Base-by-base conservation (phyloP, 2,329 filamentous ascomycete species). In the Leptodontidium sp. region DNA sequence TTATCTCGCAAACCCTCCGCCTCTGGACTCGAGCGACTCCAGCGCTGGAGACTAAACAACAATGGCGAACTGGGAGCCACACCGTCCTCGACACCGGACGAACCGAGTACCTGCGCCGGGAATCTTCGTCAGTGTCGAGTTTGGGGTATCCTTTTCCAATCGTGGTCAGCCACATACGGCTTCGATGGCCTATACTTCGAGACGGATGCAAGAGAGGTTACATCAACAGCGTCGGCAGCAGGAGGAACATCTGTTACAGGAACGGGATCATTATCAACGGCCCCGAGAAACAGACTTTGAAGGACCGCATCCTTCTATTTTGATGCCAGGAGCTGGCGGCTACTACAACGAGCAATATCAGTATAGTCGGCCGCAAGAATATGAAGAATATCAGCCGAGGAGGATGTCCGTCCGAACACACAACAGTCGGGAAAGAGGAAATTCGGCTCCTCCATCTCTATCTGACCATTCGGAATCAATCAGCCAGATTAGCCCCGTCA, bases 41-140 rank as follows among this genome's bases (percentile, higher is more conserved):
- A 57, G 35, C 12, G 38, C 49, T 50, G 21, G 26, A 49, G 50
- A 35, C 38, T 61, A 58, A 58, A 71, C 43, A 58, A 71, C 43
- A 24, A 74, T 72, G 71, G 69, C 71, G 29, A 67, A 71, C 57
- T 68, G 65, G 69, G 68, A 70, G n/a, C 63, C 40, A 40, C 63
- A 61, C 64, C 68, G 58, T 49, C 63, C 65, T 57, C 49, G 69
- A 45, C 65, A 66, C 26, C 58, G 67, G 62, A 64, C 70, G 26
- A 73, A 74, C n/a, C 73, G 72, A 12, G 72, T 71, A 52, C 68
- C 65, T 14, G 24, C 69, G 40, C 76, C 75, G 14, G 76, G 72
- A 45, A 71, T 77, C 24, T 75, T 71, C 64, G 68, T 77, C 9
- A 75, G 74, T 55, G 65, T 78, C 12, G 75, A 77, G 50, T 72